Percentiles rank a stretch among this genome's conserved stretches.
These are phyloP conservation scores for Babesia ovis DNA, from an alignment of 169 alveolate species.

Conservation along the genomic window DNA sequence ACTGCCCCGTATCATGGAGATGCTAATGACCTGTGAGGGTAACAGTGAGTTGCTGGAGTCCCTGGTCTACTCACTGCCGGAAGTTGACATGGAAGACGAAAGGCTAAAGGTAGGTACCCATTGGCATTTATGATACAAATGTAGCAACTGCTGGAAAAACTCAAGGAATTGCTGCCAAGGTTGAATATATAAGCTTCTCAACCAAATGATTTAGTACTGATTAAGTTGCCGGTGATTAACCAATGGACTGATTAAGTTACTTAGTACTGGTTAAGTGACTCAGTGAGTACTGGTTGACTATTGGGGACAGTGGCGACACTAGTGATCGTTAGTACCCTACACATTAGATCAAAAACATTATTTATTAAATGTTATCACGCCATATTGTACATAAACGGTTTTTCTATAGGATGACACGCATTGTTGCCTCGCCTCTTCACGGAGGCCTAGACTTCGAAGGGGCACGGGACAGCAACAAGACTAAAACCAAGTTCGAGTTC, in stretches of 20 bases:
- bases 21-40: conserved; percentile 65
- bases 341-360: no score
- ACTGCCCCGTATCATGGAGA: conserved; percentile 54
- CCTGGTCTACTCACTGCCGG: conserved; percentile 64
- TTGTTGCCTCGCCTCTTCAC: conserved; percentile 53
- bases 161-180: conserved; percentile 55
- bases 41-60: conserved; percentile 66
- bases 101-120: conserved; percentile 34
- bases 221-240: no score
- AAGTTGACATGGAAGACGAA: conserved; percentile 58
- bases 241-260: no score
- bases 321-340: no score
- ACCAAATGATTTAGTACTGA: no score
- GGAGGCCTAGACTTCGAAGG: conserved; percentile 65
- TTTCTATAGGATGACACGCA: not conserved
- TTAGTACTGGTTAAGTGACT: no score
- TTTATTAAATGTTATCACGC: no score
- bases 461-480: conserved; percentile 26
- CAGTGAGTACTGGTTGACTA: no score
- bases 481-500: conserved; percentile 47
- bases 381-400: not conserved
- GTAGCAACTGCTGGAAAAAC: conserved; percentile 56
- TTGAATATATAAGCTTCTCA: no score
- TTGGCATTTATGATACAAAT: not conserved
- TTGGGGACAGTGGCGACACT: no score